Evolutionary conservation across 768 basidiomycete species (phyloP), one percentile per base, ranked within the genome.

Genomic region (Dentipellis sp.): DNA sequence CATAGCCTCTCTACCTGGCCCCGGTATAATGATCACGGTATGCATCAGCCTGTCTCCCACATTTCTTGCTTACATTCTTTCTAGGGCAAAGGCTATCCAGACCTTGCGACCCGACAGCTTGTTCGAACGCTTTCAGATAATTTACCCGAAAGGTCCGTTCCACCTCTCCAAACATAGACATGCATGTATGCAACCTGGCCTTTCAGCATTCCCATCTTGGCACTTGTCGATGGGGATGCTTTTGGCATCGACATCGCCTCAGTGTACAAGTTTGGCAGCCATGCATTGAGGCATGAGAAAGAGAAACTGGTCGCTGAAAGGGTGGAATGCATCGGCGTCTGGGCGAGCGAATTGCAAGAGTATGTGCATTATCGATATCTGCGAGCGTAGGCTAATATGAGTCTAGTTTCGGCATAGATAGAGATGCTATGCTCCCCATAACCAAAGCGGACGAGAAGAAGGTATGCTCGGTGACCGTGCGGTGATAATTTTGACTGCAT

Each of bases 21-120:
- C 72, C 38, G 94, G 92, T 1, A 66, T 94, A 17, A 74, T 93
- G 45, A 77, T 95, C 63, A 95, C 94, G 4, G 94, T 91, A 59
- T 19, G 37, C 40, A 35, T 17, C 16, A 12, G 22, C 17, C 39
- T 5, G 12, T 10, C 36, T 34, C 21, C 37, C 36, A 22, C 1
- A 51, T 40, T 2, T 48, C 66, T 35, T n/a, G 38, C 35, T 48
- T 1, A 42, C 17, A 12, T 51, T 9, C 37, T 37, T 53, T 21
- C 10, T 62, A 97, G 94, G 97, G 97, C 0, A 98, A 97, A 67
- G 97, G 97, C 2, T 98, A 95, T 69, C 97, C 97, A 0, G 97
- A 99, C 66, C 70, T 97, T 4, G 87, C 93, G 2, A 95, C 97
- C 0, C 79, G 93, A 7, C 84, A 94, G 60, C 76, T 98, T 7